phyloP scores from a whole-genome alignment of 176 grass and related monocot species.

The Alloteropsis semialata region DNA sequence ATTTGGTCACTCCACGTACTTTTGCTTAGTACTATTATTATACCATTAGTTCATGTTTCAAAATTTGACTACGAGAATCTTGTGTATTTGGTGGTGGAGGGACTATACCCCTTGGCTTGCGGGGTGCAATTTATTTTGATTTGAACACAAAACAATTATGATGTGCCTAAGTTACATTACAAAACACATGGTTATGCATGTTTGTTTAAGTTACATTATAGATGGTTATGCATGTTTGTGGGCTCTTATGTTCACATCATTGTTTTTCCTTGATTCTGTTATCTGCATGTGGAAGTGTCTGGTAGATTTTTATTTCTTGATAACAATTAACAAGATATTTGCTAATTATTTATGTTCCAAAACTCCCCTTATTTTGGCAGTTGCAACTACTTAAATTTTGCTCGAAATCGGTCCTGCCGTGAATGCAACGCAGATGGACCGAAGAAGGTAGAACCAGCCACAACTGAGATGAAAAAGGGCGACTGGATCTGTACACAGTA shows the following conservation, averaged over 20 bases:
- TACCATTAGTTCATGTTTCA: background rate
- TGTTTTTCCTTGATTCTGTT: background rate
- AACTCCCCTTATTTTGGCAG: constrained; percentile 27
- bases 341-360: background rate
- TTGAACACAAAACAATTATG: background rate
- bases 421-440: constrained; percentile 79
- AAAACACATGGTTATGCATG: background rate
- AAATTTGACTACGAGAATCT: background rate
- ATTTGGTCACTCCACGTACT: background rate
- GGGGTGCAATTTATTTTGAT: background rate
- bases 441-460: constrained; percentile 31
- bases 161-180: background rate
- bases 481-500: constrained; percentile 93
- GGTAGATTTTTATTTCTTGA: background rate
- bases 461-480: constrained; percentile 67
- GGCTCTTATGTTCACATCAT: constrained; percentile 6
- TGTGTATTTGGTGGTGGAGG: background rate
- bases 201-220: background rate
- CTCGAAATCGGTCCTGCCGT: constrained; percentile 51
- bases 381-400: constrained; percentile 79
- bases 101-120: background rate
- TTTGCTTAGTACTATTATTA: background rate
- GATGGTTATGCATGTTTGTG: constrained; percentile 1
- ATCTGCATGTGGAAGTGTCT: background rate
- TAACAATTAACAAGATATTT: background rate